Evolutionary conservation across 108 stramenopile genomes (phyloP).

Genomic region (Cyclotella kingstonii): DNA sequence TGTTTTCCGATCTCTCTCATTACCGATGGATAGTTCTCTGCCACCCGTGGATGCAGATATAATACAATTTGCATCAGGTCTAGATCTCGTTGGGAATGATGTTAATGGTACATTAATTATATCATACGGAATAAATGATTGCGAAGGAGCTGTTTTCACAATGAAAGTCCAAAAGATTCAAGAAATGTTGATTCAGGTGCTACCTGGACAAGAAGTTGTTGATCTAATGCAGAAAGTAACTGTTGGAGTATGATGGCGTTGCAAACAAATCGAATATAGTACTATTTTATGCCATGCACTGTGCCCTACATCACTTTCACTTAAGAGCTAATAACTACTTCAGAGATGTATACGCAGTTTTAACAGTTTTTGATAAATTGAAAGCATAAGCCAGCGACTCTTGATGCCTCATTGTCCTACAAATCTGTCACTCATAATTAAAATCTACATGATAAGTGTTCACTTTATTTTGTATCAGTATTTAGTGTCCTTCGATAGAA

Average conservation of each 20-base stretch:
- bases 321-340: too few species aligned
- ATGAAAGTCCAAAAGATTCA: slow-evolving; percentile 28
- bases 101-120: slow-evolving; percentile 36
- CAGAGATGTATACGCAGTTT: too few species aligned
- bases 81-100: slow-evolving; percentile 56
- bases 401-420: too few species aligned
- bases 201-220: slow-evolving; percentile 58
- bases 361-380: too few species aligned
- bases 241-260: background rate
- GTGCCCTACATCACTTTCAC: too few species aligned
- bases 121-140: slow-evolving; percentile 55
- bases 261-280: too few species aligned
- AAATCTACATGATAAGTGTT: background rate
- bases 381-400: too few species aligned
- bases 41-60: slow-evolving; percentile 64
- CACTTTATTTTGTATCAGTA: slow-evolving; percentile 21
- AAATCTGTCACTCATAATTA: too few species aligned
- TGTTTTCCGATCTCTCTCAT: slow-evolving; percentile 44
- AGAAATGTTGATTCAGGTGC: slow-evolving; percentile 33
- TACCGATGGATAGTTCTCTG: slow-evolving; percentile 6
- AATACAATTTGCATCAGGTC: slow-evolving; percentile 82
- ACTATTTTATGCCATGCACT: too few species aligned
- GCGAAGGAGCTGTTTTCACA: slow-evolving; percentile 44
- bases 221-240: slow-evolving; percentile 49
- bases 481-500: slow-evolving; percentile 44